phyloP scores from a whole-genome alignment of 1,284 basidiomycete species.

The Erythrobasidium hasegawianum region DNA sequence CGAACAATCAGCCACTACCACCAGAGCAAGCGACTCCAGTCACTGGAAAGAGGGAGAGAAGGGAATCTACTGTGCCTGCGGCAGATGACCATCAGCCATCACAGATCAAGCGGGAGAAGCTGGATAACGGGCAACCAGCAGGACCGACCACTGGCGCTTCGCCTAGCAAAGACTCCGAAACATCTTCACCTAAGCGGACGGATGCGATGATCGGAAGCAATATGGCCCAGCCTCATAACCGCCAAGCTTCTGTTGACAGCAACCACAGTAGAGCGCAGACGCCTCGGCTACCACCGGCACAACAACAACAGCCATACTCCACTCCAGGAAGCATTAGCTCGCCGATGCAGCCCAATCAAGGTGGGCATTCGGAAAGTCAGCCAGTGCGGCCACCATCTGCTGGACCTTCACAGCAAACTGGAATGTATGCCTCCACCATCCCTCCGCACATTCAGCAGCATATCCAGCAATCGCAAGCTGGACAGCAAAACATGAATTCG shows the following conservation, averaged over 20 bases:
- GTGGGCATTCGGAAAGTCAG: background rate
- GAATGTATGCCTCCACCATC: conserved; percentile 13
- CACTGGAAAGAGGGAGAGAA: conserved; percentile 26
- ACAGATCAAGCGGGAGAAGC: conserved; percentile 20
- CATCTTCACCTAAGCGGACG: background rate
- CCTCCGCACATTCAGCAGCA: conserved; percentile 31
- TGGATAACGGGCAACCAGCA: background rate
- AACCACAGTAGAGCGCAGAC: conserved; percentile 9
- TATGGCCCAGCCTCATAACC: conserved; percentile 2
- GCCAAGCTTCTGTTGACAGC: conserved; percentile 9
- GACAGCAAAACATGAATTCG: background rate
- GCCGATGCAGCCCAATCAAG: background rate
- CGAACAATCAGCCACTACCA: background rate
- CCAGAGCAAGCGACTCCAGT: conserved; percentile 8
- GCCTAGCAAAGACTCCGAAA: background rate
- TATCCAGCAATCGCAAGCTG: conserved; percentile 14
- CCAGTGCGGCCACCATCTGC: background rate
- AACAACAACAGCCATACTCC: background rate
- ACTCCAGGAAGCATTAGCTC: background rate
- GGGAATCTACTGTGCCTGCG: conserved; percentile 4
- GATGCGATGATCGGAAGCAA: too few species aligned
- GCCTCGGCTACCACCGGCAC: conserved; percentile 17
- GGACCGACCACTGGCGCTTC: too few species aligned
- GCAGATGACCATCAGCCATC: conserved; percentile 4
- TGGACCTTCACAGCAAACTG: background rate